Evolutionary conservation across 2,329 filamentous ascomycete species (phyloP).

Genomic region (Botrytis paeoniae): DNA sequence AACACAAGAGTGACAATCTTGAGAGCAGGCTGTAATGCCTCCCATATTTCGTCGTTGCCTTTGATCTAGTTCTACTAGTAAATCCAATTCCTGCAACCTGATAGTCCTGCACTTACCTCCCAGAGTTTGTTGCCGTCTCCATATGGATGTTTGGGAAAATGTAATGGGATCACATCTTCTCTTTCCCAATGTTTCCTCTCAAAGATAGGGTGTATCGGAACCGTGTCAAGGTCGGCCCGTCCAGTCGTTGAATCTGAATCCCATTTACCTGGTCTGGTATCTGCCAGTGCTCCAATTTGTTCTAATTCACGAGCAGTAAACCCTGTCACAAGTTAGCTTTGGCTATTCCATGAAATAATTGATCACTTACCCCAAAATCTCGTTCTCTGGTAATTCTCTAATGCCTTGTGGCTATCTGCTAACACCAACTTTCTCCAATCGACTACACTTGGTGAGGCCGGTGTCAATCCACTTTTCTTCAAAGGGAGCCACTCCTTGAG

Average conservation of each 20-base stretch:
- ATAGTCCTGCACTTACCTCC: not conserved
- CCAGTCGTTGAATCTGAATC: not conserved
- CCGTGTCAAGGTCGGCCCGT: not conserved
- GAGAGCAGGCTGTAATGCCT: not conserved
- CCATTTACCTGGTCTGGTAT: not conserved
- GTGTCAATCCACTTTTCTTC: not conserved
- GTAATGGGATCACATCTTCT: not conserved
- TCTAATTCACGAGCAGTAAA: not conserved
- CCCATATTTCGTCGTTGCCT: conserved; percentile 1
- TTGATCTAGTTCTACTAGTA: not conserved
- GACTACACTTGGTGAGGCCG: not conserved
- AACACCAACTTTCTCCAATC: not conserved
- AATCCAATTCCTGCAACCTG: not conserved
- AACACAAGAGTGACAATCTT: not conserved
- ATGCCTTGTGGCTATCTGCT: not conserved
- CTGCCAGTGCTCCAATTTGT: not conserved
- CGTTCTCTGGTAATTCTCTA: not conserved
- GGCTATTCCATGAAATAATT: too few species aligned
- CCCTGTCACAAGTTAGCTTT: not conserved
- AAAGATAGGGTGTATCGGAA: not conserved
- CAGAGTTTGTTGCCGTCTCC: not conserved
- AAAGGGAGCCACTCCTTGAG: not conserved
- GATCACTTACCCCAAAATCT: not conserved
- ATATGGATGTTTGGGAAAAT: not conserved
- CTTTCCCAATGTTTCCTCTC: not conserved